Conservation (phyloP, 2,329 filamentous ascomycete species). For the Gnomoniopsis sp. region DNA sequence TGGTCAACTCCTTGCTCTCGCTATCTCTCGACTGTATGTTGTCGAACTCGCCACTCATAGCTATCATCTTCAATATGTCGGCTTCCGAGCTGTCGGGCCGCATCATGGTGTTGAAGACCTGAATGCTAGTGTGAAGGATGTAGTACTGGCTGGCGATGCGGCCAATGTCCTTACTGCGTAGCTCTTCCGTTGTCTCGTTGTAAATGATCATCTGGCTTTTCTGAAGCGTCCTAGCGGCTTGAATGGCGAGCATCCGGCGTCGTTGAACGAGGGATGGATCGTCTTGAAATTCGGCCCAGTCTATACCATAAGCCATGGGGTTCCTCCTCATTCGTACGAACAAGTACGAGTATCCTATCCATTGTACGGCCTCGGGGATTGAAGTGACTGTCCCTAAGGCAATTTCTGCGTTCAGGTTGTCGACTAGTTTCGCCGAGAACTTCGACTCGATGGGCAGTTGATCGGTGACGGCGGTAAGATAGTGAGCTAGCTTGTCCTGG, state of each 20-base stretch:
- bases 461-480: constrained; percentile 87
- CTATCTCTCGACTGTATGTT: constrained; percentile 91
- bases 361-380: constrained; percentile 87
- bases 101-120: constrained; percentile 98
- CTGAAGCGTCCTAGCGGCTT: constrained; percentile 83
- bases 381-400: constrained; percentile 92
- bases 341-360: constrained; percentile 96
- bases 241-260: constrained; percentile 79
- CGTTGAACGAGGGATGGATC: constrained; percentile 86
- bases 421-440: constrained; percentile 89
- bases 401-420: constrained; percentile 96
- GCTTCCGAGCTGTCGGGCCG: constrained; percentile 78
- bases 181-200: constrained; percentile 89
- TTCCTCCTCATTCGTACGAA: constrained; percentile 96
- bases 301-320: constrained; percentile 88
- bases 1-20: constrained; percentile 81
- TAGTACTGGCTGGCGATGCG: constrained; percentile 98
- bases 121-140: constrained; percentile 86
- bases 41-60: constrained; percentile 96
- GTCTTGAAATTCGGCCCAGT: constrained; percentile 85
- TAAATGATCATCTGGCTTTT: constrained; percentile 99
- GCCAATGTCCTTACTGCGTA: constrained; percentile 91
- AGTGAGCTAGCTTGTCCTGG: constrained; percentile 88
- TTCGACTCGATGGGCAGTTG: constrained; percentile 97
- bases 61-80: constrained; percentile 93